Evolutionary conservation across 441 rosid species (phyloP), one percentile per base, ranked within the genome.

Genomic region (Arabidopsis hybrid): DNA sequence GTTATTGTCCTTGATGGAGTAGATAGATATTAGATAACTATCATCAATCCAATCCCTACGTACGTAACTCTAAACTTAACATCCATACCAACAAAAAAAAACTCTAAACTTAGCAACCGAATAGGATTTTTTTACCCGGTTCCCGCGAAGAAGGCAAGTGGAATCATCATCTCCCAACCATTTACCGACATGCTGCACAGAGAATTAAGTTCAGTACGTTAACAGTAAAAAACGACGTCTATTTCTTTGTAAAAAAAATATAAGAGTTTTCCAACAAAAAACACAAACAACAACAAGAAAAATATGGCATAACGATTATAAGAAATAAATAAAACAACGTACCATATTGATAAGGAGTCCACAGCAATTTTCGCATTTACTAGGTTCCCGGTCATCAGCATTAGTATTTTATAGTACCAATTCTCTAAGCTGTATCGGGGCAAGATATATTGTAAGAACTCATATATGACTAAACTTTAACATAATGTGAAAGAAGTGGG

Each of bases 101-200:
- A 21, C 26, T 21, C 26, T 21, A 21, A 21, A 21, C 26, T 21
- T 29, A 29, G 31, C 31, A 29, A 29, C 3, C 31, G 31, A 29
- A 29, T 29, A 29, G 3, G 4, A 29, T 2, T 29, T 3, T 3
- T 29, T 3, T 85, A 89, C 91, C 94, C 90, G 5, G 89, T 68
- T 0, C 87, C 88, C 8, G 95, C 90, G 0, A 87, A 78, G 65
- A 89, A 88, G 8, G 89, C 87, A n/a, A 88, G 17, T 16, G 89
- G 95, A 71, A 89, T 84, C 95, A 88, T 89, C 72, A 85, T 66
- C 70, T 86, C 84, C 91, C 89, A 88, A 12, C 91, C 91, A 42
- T 80, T 86, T 8, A 89, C 82, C 18, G 74, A 79, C 91, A 89
- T 85, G 79, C 95, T 89, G 86, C 74, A 49, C 31, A 51, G 3